Conservation (phyloP, 2,329 filamentous ascomycete species). For the Pestalotiopsis sp. region DNA sequence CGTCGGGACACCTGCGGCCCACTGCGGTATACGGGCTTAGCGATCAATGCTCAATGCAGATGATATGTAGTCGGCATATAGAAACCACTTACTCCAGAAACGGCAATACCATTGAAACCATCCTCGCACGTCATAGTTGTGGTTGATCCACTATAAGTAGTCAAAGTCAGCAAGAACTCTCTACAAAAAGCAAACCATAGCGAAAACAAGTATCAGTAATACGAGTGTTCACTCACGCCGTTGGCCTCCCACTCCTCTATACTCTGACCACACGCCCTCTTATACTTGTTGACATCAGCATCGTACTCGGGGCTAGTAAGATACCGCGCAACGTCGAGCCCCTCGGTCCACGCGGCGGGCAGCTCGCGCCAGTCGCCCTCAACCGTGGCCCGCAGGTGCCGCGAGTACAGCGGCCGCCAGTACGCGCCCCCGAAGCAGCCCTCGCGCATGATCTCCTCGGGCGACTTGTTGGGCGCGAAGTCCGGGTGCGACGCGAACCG, state of each 20-base stretch:
- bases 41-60: background rate
- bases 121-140: conserved; percentile 53
- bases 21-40: conserved; percentile 2
- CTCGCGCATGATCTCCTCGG: conserved; percentile 52
- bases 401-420: conserved; percentile 50
- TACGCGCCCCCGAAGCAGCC: conserved; percentile 56
- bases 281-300: conserved; percentile 54
- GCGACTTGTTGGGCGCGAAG: conserved; percentile 57
- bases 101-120: conserved; percentile 62
- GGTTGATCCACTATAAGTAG: conserved; percentile 49
- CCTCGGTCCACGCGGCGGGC: conserved; percentile 44
- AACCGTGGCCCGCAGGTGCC: conserved; percentile 42
- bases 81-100: conserved; percentile 41
- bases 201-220: background rate
- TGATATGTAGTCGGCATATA: background rate
- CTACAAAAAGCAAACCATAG: background rate
- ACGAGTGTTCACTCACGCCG: conserved; percentile 29
- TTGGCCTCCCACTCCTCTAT: conserved; percentile 59
- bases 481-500: conserved; percentile 45
- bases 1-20: conserved; percentile 52
- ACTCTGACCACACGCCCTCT: conserved; percentile 53
- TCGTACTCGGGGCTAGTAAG: conserved; percentile 46
- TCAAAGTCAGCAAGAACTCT: background rate
- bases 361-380: conserved; percentile 50
- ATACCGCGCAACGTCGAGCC: conserved; percentile 39